Evolutionary conservation across 2,329 filamentous ascomycete genomes (phyloP).

Genomic region (Sclerotinia spermophila): DNA sequence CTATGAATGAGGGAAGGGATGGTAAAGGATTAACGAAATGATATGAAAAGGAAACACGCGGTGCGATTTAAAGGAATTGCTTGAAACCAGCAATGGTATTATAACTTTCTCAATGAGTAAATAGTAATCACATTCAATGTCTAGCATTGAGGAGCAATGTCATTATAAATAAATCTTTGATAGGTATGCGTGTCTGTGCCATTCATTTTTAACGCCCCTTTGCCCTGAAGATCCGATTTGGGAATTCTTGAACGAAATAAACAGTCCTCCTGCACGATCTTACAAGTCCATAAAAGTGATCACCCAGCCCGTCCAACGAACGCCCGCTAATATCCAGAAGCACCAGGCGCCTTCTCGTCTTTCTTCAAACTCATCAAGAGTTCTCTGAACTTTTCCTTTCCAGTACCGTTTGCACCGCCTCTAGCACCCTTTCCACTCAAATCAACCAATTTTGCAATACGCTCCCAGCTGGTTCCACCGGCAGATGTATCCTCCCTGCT

Average conservation of each 20-base stretch:
- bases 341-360: conserved; percentile 79
- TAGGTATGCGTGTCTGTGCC: conserved; percentile 27
- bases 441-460: conserved; percentile 96
- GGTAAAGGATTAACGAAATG: conserved; percentile 1
- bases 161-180: conserved; percentile 14
- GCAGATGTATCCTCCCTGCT: conserved; percentile 89
- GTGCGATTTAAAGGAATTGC: neutral
- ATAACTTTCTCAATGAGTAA: neutral
- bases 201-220: conserved; percentile 37
- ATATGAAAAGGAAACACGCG: neutral
- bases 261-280: conserved; percentile 33
- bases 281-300: conserved; percentile 28
- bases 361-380: conserved; percentile 82
- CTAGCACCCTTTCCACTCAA: conserved; percentile 87
- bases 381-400: conserved; percentile 96
- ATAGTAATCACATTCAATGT: conserved; percentile 8
- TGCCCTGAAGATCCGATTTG: conserved; percentile 30
- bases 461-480: conserved; percentile 96
- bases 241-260: conserved; percentile 28
- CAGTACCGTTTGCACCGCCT: conserved; percentile 83
- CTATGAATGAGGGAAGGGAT: neutral
- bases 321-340: conserved; percentile 54
- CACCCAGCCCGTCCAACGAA: conserved; percentile 15
- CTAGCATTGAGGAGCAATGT: conserved; percentile 1
- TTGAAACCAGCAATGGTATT: conserved; percentile 2